Conservation (phyloP, 805 yeast genomes). For the Zygoascus flipseniorum region DNA sequence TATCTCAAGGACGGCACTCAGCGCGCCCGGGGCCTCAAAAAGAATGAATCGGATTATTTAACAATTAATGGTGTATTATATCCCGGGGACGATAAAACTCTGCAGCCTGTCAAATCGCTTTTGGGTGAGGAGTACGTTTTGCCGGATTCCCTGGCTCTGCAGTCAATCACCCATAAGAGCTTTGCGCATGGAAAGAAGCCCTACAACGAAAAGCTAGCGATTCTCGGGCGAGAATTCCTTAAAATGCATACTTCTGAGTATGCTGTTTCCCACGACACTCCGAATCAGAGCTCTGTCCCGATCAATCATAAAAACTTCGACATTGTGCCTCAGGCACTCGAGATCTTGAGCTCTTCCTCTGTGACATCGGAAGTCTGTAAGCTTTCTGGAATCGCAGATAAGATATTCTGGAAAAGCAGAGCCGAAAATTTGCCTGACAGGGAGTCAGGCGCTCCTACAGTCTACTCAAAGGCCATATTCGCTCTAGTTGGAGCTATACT, state of each 20-base stretch:
- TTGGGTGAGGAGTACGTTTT: conserved; percentile 44
- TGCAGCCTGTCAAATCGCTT: conserved; percentile 41
- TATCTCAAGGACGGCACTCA: conserved; percentile 35
- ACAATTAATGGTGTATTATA: conserved; percentile 47
- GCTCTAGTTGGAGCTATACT: conserved; percentile 67
- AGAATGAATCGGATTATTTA: conserved; percentile 54
- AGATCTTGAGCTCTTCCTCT: conserved; percentile 22
- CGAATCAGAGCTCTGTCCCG: background rate
- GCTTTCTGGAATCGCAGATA: conserved; percentile 20
- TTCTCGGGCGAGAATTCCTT: conserved; percentile 41
- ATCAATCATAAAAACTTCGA: conserved; percentile 26
- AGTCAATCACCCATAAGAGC: conserved; percentile 86
- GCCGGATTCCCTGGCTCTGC: conserved; percentile 57
- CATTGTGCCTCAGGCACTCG: conserved; percentile 20
- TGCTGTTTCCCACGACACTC: conserved; percentile 10
- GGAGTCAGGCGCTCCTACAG: conserved; percentile 32
- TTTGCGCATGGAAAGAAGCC: conserved; percentile 89
- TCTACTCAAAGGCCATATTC: conserved; percentile 42
- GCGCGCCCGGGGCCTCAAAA: conserved; percentile 62
- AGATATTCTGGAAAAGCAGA: conserved; percentile 24
- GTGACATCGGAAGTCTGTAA: conserved; percentile 23
- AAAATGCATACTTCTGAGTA: conserved; percentile 18
- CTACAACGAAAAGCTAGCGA: conserved; percentile 75
- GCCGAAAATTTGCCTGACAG: conserved; percentile 7
- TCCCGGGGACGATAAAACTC: conserved; percentile 41